Evolutionary conservation across 2,329 filamentous ascomycete species (phyloP), one percentile per base, ranked within the genome.

Genomic region (Metarhizium sp.): DNA sequence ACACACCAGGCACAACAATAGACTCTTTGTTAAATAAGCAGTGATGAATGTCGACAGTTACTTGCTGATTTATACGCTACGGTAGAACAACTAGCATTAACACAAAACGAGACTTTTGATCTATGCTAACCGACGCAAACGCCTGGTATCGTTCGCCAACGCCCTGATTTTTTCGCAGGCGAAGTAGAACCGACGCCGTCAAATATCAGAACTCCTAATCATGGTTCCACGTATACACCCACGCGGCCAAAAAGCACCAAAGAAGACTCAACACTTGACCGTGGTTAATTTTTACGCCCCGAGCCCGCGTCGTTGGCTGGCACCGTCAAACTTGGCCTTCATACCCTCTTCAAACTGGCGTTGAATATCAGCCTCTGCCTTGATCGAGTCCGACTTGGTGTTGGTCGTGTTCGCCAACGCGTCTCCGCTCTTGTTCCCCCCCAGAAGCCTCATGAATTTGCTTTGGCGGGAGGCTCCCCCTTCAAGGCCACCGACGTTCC

Each of bases 361-460:
- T 66, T 81, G 78, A 25, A 84, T 74, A 48, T 82, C 78, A 32
- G 73, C 71, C 59, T 80, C 75, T 34, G 77, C 73, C 59, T 73
- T 71, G 55, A 62, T 69, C 42, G 66, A 72, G 59, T 68, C 64
- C 7, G 66, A 61, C 62, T 69, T 62, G 62, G 58, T 60, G 61
- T 68, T 62, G 52, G 62, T 53, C 29, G 50, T 42, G 34, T 46
- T 43, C 48, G 57, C 54, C 25, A 61, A 54, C 0, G 62, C 56
- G 6, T 59, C 66, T 20, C 71, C 69, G 29, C 69, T 69, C 65
- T 78, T 80, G 58, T 75, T 78, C 2, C 71, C 77, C 20, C 80
- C 80, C 4, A 84, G 71, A 1, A 84, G 75, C 36, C 78, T 73
- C 62, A 83, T 66, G 58, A 82, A 83, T 67, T 84, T 84, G 58